Conservation (phyloP, 2,329 filamentous ascomycete species). For the Hypoxylon sp. region DNA sequence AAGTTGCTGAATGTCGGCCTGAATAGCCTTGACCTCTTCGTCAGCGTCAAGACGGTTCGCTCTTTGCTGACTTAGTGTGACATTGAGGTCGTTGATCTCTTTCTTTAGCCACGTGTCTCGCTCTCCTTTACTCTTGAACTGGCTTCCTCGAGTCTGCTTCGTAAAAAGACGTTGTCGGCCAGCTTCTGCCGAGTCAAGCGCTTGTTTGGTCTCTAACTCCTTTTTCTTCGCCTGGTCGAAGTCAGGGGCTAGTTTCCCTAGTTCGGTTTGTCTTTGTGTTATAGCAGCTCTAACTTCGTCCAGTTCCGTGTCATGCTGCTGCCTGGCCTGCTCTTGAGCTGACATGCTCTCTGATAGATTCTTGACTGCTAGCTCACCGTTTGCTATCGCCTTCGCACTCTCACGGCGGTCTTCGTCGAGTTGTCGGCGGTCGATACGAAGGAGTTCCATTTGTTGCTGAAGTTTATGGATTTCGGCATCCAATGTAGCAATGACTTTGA, state of each 20-base stretch:
- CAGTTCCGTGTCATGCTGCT: slow-evolving; percentile 78
- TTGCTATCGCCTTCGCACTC: slow-evolving; percentile 80
- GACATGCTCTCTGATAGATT: slow-evolving; percentile 85
- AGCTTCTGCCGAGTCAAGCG: slow-evolving; percentile 81
- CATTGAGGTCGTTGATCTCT: slow-evolving; percentile 83
- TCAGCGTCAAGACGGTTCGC: slow-evolving; percentile 85
- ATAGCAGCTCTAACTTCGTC: slow-evolving; percentile 80
- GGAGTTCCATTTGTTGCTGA: slow-evolving; percentile 83
- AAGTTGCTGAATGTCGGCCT: slow-evolving; percentile 76
- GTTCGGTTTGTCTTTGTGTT: slow-evolving; percentile 78
- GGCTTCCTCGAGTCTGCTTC: slow-evolving; percentile 89
- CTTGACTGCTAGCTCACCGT: slow-evolving; percentile 87
- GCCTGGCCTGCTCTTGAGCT: slow-evolving; percentile 77
- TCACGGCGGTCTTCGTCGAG: slow-evolving; percentile 91
- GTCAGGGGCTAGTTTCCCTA: slow-evolving; percentile 79
- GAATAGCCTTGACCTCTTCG: slow-evolving; percentile 81
- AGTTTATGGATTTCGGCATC: slow-evolving; percentile 83
- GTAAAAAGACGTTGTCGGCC: slow-evolving; percentile 83
- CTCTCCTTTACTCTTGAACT: slow-evolving; percentile 89
- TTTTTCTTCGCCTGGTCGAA: slow-evolving; percentile 79
- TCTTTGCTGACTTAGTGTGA: slow-evolving; percentile 81
- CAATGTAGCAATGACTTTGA: slow-evolving; percentile 81
- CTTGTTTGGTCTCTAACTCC: slow-evolving; percentile 76
- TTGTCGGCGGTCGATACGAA: slow-evolving; percentile 86
- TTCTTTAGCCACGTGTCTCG: slow-evolving; percentile 84